These are phyloP conservation scores for Sporisorium scitamineum DNA, from an alignment of 1,284 basidiomycete genomes.

Conservation along the genomic window DNA sequence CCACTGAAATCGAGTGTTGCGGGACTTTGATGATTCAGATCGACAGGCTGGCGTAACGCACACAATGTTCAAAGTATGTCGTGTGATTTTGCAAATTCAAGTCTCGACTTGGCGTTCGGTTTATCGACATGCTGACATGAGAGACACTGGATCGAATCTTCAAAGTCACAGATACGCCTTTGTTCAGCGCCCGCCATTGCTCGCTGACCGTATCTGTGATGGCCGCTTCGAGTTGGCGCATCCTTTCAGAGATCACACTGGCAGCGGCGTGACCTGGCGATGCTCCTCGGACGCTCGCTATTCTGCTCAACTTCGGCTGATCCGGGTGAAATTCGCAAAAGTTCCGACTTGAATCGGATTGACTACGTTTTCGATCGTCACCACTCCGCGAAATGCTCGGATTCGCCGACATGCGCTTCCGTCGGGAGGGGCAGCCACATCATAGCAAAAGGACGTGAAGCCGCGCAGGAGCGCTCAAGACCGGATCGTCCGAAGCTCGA, in stretches of 20 bases:
- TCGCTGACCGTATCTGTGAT: not conserved
- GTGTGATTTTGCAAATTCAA: not conserved
- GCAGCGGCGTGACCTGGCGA: not conserved
- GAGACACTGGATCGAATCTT: not conserved
- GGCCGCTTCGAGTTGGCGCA: not conserved
- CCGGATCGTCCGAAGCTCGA: not conserved
- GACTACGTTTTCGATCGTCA: not conserved
- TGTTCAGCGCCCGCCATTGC: not conserved
- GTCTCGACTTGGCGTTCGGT: not conserved
- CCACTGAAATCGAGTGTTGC: not conserved
- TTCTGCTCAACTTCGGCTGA: not conserved
- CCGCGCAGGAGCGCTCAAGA: not conserved
- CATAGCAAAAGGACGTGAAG: not conserved
- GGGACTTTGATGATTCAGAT: not conserved
- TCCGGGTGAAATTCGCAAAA: not conserved
- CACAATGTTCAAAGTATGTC: not conserved
- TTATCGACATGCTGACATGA: not conserved
- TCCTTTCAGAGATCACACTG: not conserved
- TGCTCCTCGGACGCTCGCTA: not conserved
- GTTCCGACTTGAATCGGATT: not conserved
- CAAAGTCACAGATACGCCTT: not conserved
- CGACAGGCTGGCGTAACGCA: too few species aligned
- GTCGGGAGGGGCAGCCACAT: conserved; percentile 13
- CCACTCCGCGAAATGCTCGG: conserved; percentile 4
- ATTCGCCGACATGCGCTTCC: conserved; percentile 14